Evolutionary conservation across 2,329 filamentous ascomycete genomes (phyloP).

Genomic region (Scedosporium minutisporum): DNA sequence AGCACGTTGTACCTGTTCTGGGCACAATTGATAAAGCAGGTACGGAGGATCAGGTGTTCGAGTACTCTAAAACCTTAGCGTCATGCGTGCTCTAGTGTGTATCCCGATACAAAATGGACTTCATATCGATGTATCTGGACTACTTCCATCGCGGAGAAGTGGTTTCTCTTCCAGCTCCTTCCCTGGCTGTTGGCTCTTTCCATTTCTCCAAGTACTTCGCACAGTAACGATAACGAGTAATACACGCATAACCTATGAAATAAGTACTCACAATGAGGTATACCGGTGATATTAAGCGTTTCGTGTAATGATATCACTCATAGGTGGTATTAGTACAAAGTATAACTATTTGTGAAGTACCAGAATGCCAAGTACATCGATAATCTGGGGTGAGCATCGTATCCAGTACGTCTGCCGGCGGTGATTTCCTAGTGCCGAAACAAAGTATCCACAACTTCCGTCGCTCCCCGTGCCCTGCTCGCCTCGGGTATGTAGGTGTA

Average conservation of each 20-base stretch:
- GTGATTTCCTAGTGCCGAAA: background rate
- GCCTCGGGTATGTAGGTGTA: background rate
- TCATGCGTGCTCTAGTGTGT: background rate
- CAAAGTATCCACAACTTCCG: background rate
- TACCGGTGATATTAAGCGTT: too few relatives aligned
- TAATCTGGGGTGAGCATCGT: background rate
- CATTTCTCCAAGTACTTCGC: too few relatives aligned
- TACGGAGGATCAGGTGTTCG: background rate
- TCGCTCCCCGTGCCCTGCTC: background rate
- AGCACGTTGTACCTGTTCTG: conserved; percentile 10
- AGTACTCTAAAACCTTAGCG: background rate
- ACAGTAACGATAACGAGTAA: too few relatives aligned
- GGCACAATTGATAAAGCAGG: conserved; percentile 8
- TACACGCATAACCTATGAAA: too few relatives aligned
- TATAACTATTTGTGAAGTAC: background rate
- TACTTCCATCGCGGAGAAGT: too few relatives aligned
- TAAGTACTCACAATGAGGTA: too few relatives aligned
- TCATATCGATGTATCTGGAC: background rate
- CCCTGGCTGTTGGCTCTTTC: too few relatives aligned
- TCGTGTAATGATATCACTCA: too few relatives aligned
- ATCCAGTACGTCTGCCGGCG: background rate
- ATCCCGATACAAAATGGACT: background rate
- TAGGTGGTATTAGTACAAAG: too few relatives aligned
- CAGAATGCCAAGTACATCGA: background rate
- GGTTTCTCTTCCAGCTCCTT: too few relatives aligned